Conservation (phyloP, 306 rosid genomes). For the Psophocarpus tetragonolobus region DNA sequence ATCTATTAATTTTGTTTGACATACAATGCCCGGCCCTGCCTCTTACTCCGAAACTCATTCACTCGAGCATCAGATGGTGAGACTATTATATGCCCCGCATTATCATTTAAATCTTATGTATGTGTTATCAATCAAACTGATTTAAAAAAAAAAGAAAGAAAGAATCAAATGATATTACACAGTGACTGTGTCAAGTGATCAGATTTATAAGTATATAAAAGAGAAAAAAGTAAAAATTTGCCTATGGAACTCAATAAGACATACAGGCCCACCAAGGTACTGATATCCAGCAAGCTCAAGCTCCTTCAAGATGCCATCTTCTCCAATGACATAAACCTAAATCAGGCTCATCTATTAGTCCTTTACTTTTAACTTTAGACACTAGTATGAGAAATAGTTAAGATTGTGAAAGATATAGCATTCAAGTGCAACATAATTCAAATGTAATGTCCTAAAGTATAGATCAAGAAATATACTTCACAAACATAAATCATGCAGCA, state of each 20-base stretch:
- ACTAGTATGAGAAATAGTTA: background rate
- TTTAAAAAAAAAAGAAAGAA: background rate
- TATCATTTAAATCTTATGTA: constrained; percentile 10
- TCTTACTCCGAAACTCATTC: background rate
- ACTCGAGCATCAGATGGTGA: constrained; percentile 2
- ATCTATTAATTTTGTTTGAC: constrained; percentile 6
- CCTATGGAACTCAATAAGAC: constrained; percentile 23
- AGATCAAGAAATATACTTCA: background rate
- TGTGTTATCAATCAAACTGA: constrained; percentile 14
- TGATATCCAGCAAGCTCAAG: constrained; percentile 97
- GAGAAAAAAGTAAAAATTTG: background rate
- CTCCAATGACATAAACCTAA: constrained; percentile 96
- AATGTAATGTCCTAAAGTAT: background rate
- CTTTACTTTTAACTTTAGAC: constrained; percentile 27
- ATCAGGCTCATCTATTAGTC: constrained; percentile 40
- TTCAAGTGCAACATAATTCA: background rate
- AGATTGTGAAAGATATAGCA: constrained; percentile 3
- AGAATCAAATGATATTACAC: constrained; percentile 2
- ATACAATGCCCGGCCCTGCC: background rate
- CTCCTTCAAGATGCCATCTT: constrained; percentile 98
- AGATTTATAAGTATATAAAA: constrained; percentile 11
- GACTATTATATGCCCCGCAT: background rate
- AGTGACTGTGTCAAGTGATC: constrained; percentile 12
- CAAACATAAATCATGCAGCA: constrained; percentile 5
- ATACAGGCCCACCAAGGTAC: constrained; percentile 96